Percentiles rank a stretch among this genome's conserved stretches.
These are phyloP conservation scores for Blepharisma stoltei DNA, from an alignment of 73 alveolate genomes.

Conservation along the genomic window DNA sequence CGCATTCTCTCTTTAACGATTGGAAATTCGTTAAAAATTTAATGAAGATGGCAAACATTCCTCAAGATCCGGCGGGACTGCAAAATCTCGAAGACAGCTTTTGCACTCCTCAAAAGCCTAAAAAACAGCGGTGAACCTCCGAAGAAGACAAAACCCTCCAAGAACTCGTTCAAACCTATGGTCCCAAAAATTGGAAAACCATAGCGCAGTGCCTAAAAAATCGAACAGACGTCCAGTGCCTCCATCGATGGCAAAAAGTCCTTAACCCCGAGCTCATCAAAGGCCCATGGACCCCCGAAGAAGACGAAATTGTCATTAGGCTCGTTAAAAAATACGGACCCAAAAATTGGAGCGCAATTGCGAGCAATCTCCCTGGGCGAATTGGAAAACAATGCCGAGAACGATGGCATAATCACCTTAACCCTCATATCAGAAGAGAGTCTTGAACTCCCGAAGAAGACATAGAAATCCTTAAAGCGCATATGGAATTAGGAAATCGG, in stretches of 20 bases:
- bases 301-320: slow-evolving; percentile 70
- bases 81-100: too few relatives aligned
- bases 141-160: slow-evolving; percentile 49
- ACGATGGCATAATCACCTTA: slow-evolving; percentile 84
- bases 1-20: too few relatives aligned
- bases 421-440: slow-evolving; percentile 67
- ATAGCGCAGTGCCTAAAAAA: slow-evolving; percentile 59
- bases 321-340: slow-evolving; percentile 73
- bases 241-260: slow-evolving; percentile 70
- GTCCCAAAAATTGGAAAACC: slow-evolving; percentile 66
- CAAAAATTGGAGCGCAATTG: slow-evolving; percentile 78
- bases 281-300: slow-evolving; percentile 90
- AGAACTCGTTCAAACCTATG: slow-evolving; percentile 36
- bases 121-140: slow-evolving; percentile 40
- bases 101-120: neutral
- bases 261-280: slow-evolving; percentile 71
- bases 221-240: slow-evolving; percentile 68
- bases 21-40: too few relatives aligned
- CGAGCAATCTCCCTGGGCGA: slow-evolving; percentile 76
- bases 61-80: too few relatives aligned
- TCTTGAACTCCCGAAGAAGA: slow-evolving; percentile 70
- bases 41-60: too few relatives aligned
- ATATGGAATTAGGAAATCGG: slow-evolving; percentile 47
- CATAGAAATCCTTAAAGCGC: slow-evolving; percentile 42
- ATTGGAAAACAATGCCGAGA: slow-evolving; percentile 85